Percentiles rank a stretch among this genome's conserved stretches.
Evolutionary conservation across 1,284 basidiomycete species (phyloP).

Genomic region (Moniliophthora roreri): DNA sequence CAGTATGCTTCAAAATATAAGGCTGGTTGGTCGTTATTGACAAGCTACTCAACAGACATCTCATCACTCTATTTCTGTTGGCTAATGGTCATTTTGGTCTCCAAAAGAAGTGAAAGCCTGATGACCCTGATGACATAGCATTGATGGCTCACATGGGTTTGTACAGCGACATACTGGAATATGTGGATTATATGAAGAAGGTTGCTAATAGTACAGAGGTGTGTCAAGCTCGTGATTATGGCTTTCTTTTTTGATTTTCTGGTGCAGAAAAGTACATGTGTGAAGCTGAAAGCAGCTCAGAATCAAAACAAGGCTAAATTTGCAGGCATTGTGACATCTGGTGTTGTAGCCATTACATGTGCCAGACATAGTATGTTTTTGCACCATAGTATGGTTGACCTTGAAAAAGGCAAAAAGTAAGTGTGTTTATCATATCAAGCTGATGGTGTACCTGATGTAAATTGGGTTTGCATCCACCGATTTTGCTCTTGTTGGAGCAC

Average conservation of each 20-base stretch:
- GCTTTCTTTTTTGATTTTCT: neutral
- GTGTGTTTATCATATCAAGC: neutral
- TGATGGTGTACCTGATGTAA: too few relatives aligned
- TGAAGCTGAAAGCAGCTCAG: slow-evolving; percentile 2
- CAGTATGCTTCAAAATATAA: slow-evolving; percentile 1
- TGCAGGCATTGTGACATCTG: neutral
- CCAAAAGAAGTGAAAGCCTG: slow-evolving; percentile 11
- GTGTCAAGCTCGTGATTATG: neutral
- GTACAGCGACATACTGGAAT: slow-evolving; percentile 9
- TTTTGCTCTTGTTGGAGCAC: neutral
- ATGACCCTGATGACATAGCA: slow-evolving; percentile 17
- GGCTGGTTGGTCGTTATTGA: neutral
- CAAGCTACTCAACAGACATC: slow-evolving; percentile 10
- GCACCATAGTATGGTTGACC: neutral
- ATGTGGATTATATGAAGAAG: slow-evolving; percentile 8
- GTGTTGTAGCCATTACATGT: slow-evolving; percentile 4
- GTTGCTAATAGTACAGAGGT: slow-evolving; percentile 5
- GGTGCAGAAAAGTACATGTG: slow-evolving; percentile 7
- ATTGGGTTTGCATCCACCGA: neutral
- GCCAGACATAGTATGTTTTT: slow-evolving; percentile 5
- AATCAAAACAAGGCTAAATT: slow-evolving; percentile 6
- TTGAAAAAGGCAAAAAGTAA: neutral
- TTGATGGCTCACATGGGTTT: slow-evolving; percentile 6
- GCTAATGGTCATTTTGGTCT: slow-evolving; percentile 20
- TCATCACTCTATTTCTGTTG: slow-evolving; percentile 8